These are phyloP conservation scores for Dentiscutata heterogama DNA, from an alignment of 371 early-diverging fungal species.

Conservation along the genomic window DNA sequence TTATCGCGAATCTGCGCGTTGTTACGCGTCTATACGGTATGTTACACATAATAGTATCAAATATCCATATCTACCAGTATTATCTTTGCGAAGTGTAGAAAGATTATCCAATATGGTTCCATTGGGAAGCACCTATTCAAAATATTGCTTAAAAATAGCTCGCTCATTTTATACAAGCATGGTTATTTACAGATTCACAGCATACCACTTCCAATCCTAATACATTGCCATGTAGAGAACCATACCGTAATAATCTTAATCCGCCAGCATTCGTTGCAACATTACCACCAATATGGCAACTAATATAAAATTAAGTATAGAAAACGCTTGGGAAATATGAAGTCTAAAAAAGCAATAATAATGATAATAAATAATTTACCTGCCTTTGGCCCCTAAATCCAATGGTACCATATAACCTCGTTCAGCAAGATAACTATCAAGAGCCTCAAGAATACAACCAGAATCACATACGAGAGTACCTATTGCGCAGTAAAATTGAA, in stretches of 20 bases:
- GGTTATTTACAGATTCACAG: neutral
- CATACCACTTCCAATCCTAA: constrained; percentile 84
- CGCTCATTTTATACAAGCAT: neutral
- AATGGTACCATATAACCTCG: constrained; percentile 90
- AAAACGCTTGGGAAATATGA: too few species aligned
- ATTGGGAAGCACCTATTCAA: constrained; percentile 83
- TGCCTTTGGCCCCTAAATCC: constrained; percentile 95
- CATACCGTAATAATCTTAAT: constrained; percentile 90
- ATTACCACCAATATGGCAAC: constrained; percentile 95
- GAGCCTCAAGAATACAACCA: constrained; percentile 87
- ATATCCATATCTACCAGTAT: constrained; percentile 62
- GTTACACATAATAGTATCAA: neutral
- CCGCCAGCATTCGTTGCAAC: constrained; percentile 98
- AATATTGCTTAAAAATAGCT: neutral
- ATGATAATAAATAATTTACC: constrained; percentile 51
- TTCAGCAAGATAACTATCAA: constrained; percentile 82
- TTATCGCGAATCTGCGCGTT: too few species aligned
- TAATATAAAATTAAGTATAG: constrained; percentile 15
- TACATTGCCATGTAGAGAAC: constrained; percentile 91
- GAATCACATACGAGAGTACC: constrained; percentile 88
- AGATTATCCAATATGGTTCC: constrained; percentile 89
- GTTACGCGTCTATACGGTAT: too few species aligned
- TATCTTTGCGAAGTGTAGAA: constrained; percentile 84
- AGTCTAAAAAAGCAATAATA: neutral
- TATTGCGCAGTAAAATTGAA: constrained; percentile 28